Evolutionary conservation across 768 basidiomycete genomes (phyloP).

Genomic region (Amanita rimosa): DNA sequence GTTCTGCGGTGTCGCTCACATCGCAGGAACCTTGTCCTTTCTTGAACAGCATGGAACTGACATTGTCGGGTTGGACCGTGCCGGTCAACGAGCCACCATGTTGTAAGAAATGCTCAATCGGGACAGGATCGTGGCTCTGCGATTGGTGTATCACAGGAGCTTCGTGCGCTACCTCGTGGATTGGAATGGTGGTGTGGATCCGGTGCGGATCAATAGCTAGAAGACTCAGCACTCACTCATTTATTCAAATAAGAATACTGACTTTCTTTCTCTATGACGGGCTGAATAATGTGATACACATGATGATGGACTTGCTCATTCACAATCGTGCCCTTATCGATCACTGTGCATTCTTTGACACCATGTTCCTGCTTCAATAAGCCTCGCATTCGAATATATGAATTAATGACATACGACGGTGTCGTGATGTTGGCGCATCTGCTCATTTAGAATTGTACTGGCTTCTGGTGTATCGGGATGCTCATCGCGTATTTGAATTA

Average conservation of each 20-base stretch:
- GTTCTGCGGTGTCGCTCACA: constrained; percentile 15
- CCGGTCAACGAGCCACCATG: constrained; percentile 13
- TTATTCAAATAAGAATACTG: constrained; percentile 4
- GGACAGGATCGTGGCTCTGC: constrained; percentile 20
- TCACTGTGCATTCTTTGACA: constrained; percentile 17
- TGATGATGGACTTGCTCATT: constrained; percentile 23
- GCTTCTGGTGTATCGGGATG: constrained; percentile 20
- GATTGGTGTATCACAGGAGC: constrained; percentile 26
- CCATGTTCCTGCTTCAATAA: constrained; percentile 10
- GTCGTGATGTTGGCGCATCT: constrained; percentile 17
- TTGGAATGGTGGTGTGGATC: constrained; percentile 23
- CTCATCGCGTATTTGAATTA: constrained; percentile 16
- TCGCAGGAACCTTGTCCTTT: constrained; percentile 14
- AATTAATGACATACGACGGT: constrained; percentile 12
- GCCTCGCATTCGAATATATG: not conserved
- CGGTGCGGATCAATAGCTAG: constrained; percentile 19
- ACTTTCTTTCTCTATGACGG: constrained; percentile 28
- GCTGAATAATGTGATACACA: constrained; percentile 26
- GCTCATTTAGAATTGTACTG: constrained; percentile 16
- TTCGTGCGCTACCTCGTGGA: constrained; percentile 23
- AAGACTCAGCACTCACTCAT: not conserved
- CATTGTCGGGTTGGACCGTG: constrained; percentile 7
- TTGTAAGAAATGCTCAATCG: constrained; percentile 21
- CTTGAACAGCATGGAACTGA: constrained; percentile 13
- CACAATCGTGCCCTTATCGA: constrained; percentile 22